phyloP scores from a whole-genome alignment of 805 yeast genomes.

The Clavispora fructus region DNA sequence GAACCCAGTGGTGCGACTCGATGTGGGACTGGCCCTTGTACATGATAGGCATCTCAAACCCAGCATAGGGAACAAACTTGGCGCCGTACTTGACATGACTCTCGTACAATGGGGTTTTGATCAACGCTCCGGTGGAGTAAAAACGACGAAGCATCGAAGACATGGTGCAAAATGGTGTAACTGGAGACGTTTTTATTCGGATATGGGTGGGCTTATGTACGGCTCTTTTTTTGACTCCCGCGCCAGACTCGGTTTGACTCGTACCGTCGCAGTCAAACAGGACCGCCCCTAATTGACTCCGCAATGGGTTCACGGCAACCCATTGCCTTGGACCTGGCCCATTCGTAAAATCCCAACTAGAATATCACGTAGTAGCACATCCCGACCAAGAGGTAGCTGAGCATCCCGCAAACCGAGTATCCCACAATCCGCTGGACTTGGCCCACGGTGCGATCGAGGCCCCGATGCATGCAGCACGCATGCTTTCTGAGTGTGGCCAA shows the following conservation, averaged over 20 bases:
- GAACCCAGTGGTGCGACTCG: conserved; percentile 93
- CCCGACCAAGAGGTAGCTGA: not conserved
- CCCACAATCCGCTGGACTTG: not conserved
- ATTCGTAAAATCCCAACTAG: not conserved
- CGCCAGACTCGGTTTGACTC: not conserved
- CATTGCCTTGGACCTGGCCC: too few species aligned
- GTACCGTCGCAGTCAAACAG: not conserved
- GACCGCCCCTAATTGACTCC: not conserved
- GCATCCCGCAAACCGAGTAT: not conserved
- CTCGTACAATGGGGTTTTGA: conserved; percentile 76
- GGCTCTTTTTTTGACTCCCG: not conserved
- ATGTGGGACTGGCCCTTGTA: conserved; percentile 83
- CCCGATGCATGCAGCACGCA: not conserved
- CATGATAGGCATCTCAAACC: conserved; percentile 91
- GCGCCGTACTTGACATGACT: conserved; percentile 76
- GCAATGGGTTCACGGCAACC: too few species aligned
- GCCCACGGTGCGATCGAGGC: not conserved
- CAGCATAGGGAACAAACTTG: conserved; percentile 93
- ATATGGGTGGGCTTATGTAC: not conserved
- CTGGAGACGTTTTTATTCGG: not conserved
- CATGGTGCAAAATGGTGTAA: not conserved
- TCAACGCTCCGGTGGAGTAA: conserved; percentile 19
- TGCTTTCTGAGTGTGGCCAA: not conserved
- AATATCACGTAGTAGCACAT: not conserved
- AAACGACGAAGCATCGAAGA: not conserved